Evolutionary conservation across 2,329 filamentous ascomycete genomes (phyloP), one percentile per base, ranked within the genome.

Genomic region (Magnaporthales sp.): DNA sequence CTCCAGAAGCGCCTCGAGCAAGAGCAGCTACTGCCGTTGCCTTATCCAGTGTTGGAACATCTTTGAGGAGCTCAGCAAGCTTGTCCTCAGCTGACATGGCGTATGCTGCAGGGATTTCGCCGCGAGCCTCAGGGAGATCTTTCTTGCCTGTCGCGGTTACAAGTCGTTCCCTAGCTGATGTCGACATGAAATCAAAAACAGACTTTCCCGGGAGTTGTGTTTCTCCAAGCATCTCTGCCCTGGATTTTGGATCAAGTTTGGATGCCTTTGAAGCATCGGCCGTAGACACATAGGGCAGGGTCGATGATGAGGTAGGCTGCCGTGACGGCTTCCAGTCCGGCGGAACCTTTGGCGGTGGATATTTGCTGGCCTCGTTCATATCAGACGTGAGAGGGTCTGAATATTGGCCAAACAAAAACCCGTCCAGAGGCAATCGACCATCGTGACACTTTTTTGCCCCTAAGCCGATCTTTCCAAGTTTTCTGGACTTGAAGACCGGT

Each of bases 161-260:
- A 61, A 99, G 84, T 29, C 89, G 87, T 65, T 94, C 89, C 68
- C 95, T 88, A 3, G 91, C 87, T 38, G 90, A 85, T 0, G 91
- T 83, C 0, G 91, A 91, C 70, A 99, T 84, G 76, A 91, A 99
- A 77, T 98, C 93, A 75, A 98, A 99, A 2, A 99, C 89, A 0
- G 95, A 98, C 79, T 98, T 97, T 0, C 92, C 92, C 0, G 93
- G 93, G 0, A 98, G 80, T 46, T 87, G 85, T 54, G 86, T 82
- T 78, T 97, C 94, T 46, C 93, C 93, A 1, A 98, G 83, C 0
- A 96, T 81, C 4, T 87, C 87, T 13, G 93, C 93, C 69, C 95
- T 87, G 58, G 89, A 83, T 73, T 87, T 89, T 0, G 92, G 89
- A 74, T 96, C 88, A 9, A 96, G 83, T 0, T 83, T 86, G 0